Conservation (phyloP, 495 filamentous ascomycete species). For the Penicillium dipodomyicola region DNA sequence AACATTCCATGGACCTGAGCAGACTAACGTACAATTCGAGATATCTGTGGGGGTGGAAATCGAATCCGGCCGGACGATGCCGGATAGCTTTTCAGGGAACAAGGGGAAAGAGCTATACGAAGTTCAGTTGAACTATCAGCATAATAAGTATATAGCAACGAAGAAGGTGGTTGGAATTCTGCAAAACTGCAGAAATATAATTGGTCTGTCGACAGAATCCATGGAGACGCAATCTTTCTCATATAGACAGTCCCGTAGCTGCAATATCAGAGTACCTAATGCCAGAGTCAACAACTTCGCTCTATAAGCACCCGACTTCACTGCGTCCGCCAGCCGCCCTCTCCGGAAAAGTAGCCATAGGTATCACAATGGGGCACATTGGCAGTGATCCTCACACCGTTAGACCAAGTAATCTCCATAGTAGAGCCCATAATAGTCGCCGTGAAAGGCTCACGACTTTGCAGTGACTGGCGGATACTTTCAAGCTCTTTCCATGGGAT, state of each 20-base stretch:
- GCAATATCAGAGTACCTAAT: background rate
- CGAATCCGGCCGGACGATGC: conserved; percentile 1
- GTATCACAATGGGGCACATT: conserved; percentile 9
- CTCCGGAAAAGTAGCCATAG: conserved; percentile 5
- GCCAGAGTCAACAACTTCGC: background rate
- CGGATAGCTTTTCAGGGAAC: background rate
- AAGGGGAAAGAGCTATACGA: background rate
- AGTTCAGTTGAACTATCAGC: background rate
- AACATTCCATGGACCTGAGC: conserved; percentile 4
- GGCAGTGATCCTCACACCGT: conserved; percentile 12
- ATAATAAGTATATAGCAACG: background rate
- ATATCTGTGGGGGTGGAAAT: background rate
- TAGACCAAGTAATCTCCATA: conserved; percentile 10
- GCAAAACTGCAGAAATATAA: background rate
- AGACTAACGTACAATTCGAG: background rate
- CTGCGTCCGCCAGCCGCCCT: conserved; percentile 10
- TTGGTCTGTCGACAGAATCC: background rate
- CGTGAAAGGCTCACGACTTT: conserved; percentile 2
- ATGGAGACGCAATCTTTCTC: background rate
- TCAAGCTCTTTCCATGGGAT: conserved; percentile 12
- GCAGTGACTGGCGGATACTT: conserved; percentile 3
- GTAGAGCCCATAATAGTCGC: conserved; percentile 11
- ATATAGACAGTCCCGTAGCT: background rate
- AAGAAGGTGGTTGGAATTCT: too few relatives aligned
- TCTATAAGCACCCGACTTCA: background rate